These are phyloP conservation scores for Phytopythium aichiense DNA, from an alignment of 352 stramenopile genomes.

Conservation along the genomic window DNA sequence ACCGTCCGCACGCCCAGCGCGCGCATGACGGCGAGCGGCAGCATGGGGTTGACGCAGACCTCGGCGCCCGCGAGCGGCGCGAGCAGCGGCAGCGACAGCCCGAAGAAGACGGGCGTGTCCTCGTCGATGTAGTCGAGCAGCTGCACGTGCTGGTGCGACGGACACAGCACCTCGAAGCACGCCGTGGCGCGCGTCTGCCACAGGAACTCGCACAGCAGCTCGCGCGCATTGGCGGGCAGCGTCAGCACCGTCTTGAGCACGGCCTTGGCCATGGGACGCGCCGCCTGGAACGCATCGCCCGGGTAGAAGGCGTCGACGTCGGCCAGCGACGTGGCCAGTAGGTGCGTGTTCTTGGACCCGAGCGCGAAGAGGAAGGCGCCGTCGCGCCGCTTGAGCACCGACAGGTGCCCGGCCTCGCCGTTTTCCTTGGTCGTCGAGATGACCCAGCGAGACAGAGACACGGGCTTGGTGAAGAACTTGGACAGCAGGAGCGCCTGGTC, in stretches of 20 bases:
- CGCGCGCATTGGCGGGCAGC: constrained; percentile 32
- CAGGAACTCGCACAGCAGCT: constrained; percentile 64
- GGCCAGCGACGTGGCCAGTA: constrained; percentile 40
- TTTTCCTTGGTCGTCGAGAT: constrained; percentile 81
- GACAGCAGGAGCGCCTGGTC: constrained; percentile 36
- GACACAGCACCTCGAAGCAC: constrained; percentile 77
- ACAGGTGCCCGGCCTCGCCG: constrained; percentile 66
- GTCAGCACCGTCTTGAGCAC: constrained; percentile 31
- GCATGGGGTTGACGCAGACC: constrained; percentile 74
- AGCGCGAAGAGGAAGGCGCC: constrained; percentile 66
- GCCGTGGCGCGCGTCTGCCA: constrained; percentile 71
- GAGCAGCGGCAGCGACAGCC: constrained; percentile 52
- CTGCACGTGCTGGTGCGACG: constrained; percentile 74
- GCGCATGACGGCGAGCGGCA: constrained; percentile 58
- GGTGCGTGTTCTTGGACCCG: constrained; percentile 82
- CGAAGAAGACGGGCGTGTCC: constrained; percentile 81
- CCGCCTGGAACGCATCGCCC: constrained; percentile 46
- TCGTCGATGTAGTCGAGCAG: constrained; percentile 56
- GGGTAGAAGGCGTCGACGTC: constrained; percentile 39
- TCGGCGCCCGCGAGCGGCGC: constrained; percentile 33
- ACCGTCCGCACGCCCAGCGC: constrained; percentile 58
- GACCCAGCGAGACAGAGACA: constrained; percentile 36
- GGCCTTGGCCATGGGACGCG: constrained; percentile 36
- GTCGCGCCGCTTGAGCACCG: constrained; percentile 63
- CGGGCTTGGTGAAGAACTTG: constrained; percentile 76